These are phyloP conservation scores for Papiliotrema terrestris DNA, from an alignment of 1,284 basidiomycete genomes.

Conservation along the genomic window DNA sequence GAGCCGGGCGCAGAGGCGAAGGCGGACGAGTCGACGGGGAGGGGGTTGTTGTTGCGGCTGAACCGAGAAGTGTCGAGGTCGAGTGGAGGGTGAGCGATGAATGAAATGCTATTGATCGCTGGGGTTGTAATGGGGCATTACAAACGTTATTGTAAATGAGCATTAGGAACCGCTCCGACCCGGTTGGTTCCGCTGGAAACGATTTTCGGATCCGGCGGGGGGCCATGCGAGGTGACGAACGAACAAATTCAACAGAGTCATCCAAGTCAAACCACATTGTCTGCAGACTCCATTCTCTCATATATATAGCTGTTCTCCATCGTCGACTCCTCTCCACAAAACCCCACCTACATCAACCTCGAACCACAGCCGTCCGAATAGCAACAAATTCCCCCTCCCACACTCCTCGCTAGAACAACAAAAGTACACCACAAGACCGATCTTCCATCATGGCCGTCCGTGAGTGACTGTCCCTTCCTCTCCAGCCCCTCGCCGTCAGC, in stretches of 20 bases:
- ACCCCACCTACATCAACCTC: not conserved
- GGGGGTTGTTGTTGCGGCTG: not conserved
- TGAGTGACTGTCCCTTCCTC: constrained; percentile 34
- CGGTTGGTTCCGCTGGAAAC: not conserved
- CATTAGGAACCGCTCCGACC: too few species aligned
- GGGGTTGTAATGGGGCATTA: not conserved
- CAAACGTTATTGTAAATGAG: not conserved
- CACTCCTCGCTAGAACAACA: not conserved
- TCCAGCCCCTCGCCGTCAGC: too few species aligned
- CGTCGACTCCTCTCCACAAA: not conserved
- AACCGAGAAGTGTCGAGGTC: not conserved
- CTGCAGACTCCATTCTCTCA: not conserved
- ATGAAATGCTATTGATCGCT: too few species aligned
- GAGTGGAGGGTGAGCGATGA: not conserved
- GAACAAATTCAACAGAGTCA: too few species aligned
- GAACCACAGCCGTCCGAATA: not conserved
- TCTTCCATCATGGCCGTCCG: constrained; percentile 52
- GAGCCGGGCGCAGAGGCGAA: too few species aligned
- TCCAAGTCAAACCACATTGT: too few species aligned
- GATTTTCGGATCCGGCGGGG: constrained; percentile 1
- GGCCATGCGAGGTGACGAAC: too few species aligned
- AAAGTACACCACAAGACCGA: not conserved
- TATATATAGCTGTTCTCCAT: not conserved
- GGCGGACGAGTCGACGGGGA: not conserved
- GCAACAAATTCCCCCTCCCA: not conserved